Evolutionary conservation across 1,284 basidiomycete species (phyloP), one percentile per base, ranked within the genome.

Genomic region (Pseudozyma flocculosa): DNA sequence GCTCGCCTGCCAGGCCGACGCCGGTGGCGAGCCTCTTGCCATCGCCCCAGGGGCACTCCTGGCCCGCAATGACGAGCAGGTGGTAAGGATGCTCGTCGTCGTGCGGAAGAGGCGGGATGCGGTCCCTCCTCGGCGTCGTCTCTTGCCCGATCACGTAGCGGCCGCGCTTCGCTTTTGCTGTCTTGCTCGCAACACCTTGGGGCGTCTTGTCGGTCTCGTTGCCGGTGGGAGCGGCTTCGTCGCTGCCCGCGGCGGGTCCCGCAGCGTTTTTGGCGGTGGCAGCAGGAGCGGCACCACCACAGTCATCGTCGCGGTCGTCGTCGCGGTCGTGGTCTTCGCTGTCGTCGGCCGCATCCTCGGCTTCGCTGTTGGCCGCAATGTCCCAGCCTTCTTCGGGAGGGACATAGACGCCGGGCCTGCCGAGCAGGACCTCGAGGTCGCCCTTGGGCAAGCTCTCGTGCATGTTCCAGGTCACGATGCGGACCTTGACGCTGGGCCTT

Each of bases 1-100:
- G 53, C 48, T 76, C 73, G 18, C 64, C 61, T 2, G 73, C 73
- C 39, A 75, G 63, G 18, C 71, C 73, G 1, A 76, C 61, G n/a
- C 68, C 61, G 22, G 68, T 66, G 1, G 66, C 69, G 0, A 75
- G 40, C 2, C 66, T 60, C 19, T 68, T 66, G 9, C 69, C 71
- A 32, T 75, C 67, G 13, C 73, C 73, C 73, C 73, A 76, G 7
- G 73, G 73, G 45, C 72, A 75, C 49, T 76, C 56, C 74, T 91
- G 89, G 18, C 88, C 89, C 24, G 88, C 89, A 3, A 91, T 83
- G 21, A 91, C 84, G 19, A 91, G 80, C 17, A 91, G 78, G 78
- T 91, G 89, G 75, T 89, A 91, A 8, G 88, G 88, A 76, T 91
- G 89, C 18, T 50, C 46, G 40, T 73, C 62, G 43, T 72, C 51